A percentile compares a stretch with the other conserved stretches of the same genome.
Conservation (phyloP, 2,329 filamentous ascomycete species). For the Apiospora arundinis region DNA sequence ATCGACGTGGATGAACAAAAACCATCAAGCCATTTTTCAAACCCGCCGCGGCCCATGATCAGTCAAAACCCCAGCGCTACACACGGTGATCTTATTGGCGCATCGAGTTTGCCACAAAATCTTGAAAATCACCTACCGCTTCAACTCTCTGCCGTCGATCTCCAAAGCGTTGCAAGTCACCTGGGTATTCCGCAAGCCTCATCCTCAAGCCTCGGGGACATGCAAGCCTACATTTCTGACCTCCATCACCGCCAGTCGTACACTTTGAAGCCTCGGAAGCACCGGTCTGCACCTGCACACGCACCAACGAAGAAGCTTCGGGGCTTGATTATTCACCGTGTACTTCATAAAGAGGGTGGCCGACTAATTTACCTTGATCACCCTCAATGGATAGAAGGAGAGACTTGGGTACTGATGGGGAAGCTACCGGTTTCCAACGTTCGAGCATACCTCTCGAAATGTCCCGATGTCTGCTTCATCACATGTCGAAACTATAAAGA, state of each 20-base stretch:
- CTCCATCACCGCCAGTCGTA: not conserved
- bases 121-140: no score
- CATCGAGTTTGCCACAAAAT: no score
- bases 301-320: not conserved
- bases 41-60: no score
- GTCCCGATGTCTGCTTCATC: not conserved
- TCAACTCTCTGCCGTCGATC: not conserved
- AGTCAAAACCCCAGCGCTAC: no score
- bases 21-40: no score
- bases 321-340: not conserved
- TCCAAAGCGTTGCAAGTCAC: not conserved
- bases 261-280: not conserved
- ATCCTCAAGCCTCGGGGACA: not conserved
- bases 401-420: not conserved
- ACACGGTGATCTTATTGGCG: no score
- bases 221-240: conserved; percentile 8
- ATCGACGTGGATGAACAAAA: no score
- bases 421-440: not conserved
- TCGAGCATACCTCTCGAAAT: not conserved
- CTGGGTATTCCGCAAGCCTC: not conserved
- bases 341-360: not conserved
- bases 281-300: not conserved
- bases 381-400: not conserved
- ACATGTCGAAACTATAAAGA: not conserved
- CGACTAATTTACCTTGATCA: not conserved